These are phyloP conservation scores for Moricandia arvensis DNA, from an alignment of 345 rosid genomes.

Conservation along the genomic window DNA sequence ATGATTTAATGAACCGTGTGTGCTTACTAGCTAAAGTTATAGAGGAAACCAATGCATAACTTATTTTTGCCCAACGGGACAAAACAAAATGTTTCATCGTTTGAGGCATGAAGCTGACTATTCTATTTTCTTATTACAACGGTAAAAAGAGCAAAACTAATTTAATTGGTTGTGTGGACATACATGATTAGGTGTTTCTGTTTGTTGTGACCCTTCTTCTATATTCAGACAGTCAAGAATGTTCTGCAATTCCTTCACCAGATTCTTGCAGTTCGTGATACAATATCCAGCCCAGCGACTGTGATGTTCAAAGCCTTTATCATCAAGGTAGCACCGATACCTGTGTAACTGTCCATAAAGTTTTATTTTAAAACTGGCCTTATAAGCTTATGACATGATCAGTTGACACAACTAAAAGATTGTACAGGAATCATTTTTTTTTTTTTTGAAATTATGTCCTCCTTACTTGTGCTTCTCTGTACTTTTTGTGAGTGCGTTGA, in stretches of 20 bases:
- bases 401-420: neutral
- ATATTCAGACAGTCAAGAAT: neutral
- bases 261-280: neutral
- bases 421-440: neutral
- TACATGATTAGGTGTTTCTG: neutral
- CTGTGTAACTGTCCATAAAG: neutral
- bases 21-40: neutral
- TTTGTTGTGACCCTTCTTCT: neutral
- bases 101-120: no score
- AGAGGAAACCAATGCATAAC: neutral
- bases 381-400: neutral
- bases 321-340: neutral
- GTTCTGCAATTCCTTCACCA: neutral
- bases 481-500: neutral
- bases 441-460: neutral
- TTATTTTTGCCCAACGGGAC: no score
- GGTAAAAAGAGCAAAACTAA: no score
- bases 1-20: neutral
- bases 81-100: no score
- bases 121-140: no score
- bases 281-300: neutral
- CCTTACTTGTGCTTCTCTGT: neutral
- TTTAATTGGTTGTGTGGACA: neutral
- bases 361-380: neutral
- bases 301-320: neutral